Conservation (phyloP, 495 filamentous ascomycete species). For the Penicillium taxi region DNA sequence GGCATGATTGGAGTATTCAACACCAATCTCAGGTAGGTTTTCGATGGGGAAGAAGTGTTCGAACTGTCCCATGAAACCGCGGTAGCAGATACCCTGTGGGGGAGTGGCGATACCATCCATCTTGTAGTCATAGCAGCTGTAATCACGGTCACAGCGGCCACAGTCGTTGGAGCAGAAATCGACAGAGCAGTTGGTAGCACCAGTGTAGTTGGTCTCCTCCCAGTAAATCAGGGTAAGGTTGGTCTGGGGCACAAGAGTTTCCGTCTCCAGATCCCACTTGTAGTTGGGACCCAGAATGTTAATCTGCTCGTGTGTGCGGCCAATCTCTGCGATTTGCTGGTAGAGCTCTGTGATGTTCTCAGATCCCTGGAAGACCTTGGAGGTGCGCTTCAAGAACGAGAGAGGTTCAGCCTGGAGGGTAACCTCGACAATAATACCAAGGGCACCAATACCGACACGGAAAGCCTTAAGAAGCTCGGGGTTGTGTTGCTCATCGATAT, state of each 20-base stretch:
- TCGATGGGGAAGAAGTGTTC: constrained; percentile 20
- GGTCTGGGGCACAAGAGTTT: constrained; percentile 8
- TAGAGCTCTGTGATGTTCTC: constrained; percentile 11
- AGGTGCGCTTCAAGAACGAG: constrained; percentile 12
- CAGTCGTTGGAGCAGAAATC: constrained; percentile 19
- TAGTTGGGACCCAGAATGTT: constrained; percentile 13
- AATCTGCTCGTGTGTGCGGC: constrained; percentile 11
- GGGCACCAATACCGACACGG: constrained; percentile 15
- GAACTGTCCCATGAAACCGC: constrained; percentile 12
- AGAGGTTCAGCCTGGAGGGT: constrained; percentile 14
- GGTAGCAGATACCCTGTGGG: constrained; percentile 12
- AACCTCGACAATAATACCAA: constrained; percentile 15
- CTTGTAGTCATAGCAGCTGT: constrained; percentile 16
- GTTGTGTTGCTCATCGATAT: constrained; percentile 8
- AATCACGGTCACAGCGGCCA: constrained; percentile 13
- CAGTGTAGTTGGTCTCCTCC: constrained; percentile 15
- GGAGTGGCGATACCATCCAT: constrained; percentile 5
- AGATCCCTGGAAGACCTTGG: constrained; percentile 11
- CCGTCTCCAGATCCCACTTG: constrained; percentile 8
- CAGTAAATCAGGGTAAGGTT: constrained; percentile 8
- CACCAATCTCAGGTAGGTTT: constrained; percentile 7
- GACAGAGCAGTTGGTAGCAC: constrained; percentile 13
- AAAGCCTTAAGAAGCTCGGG: constrained; percentile 17
- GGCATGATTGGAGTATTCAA: constrained; percentile 10
- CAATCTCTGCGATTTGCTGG: constrained; percentile 9